Conservation (phyloP, 192 early-diverging fungal genomes). For the Backusella macrospora region DNA sequence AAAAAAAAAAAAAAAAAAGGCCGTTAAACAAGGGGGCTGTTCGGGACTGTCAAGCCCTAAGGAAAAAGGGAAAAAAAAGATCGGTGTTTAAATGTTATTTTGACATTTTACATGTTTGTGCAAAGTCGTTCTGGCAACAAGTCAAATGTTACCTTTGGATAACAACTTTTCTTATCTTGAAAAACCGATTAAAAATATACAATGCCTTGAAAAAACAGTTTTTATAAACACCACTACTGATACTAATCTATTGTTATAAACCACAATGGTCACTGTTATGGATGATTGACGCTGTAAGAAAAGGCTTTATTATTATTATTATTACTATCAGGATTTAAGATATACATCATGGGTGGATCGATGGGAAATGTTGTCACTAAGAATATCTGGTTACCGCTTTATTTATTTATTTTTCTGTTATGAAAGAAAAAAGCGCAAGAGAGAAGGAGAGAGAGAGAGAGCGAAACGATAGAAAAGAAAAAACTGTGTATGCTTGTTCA, state of each 20-base stretch:
- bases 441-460: too few species aligned
- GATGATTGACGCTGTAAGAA: background rate
- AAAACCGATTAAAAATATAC: too few species aligned
- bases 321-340: too few species aligned
- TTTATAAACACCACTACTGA: too few species aligned
- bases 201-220: too few species aligned
- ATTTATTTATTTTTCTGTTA: background rate
- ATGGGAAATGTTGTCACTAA: constrained; percentile 2
- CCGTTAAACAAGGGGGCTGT: background rate
- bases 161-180: too few species aligned
- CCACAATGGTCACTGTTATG: too few species aligned
- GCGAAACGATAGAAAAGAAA: too few species aligned
- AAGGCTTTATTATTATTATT: too few species aligned
- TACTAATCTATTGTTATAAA: too few species aligned
- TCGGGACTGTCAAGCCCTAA: background rate
- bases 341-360: background rate
- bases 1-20: background rate
- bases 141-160: background rate
- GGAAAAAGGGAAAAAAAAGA: background rate
- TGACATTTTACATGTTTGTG: background rate
- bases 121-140: background rate
- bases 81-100: too few species aligned
- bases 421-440: background rate
- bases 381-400: background rate
- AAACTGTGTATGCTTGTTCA: background rate